Conservation (phyloP, 371 early-diverging fungal species). For the Lichtheimia corymbifera region DNA sequence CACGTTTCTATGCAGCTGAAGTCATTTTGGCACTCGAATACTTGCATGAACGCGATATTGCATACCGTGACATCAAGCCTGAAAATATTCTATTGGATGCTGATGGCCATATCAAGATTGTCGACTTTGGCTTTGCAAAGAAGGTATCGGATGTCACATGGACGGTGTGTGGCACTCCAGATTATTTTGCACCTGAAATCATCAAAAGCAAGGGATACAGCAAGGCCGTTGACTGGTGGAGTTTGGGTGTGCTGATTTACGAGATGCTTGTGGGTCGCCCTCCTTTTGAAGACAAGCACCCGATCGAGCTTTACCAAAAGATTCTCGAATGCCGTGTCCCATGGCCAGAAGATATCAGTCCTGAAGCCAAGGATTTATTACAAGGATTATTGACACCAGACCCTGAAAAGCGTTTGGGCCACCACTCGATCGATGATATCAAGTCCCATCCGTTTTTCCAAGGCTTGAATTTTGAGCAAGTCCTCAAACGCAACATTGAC, state of each 20-base stretch:
- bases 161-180: slow-evolving; percentile 99
- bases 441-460: slow-evolving; percentile 95
- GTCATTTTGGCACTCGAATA: slow-evolving; percentile 85
- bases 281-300: slow-evolving; percentile 95
- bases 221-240: slow-evolving; percentile 98
- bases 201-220: slow-evolving; percentile 96
- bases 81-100: slow-evolving; percentile 91
- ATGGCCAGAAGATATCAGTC: slow-evolving; percentile 87
- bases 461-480: slow-evolving; percentile 88
- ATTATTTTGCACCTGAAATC: slow-evolving; percentile 92
- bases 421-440: slow-evolving; percentile 81
- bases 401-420: slow-evolving; percentile 5
- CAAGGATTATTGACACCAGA: slow-evolving; percentile 86
- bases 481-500: slow-evolving; percentile 69
- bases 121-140: slow-evolving; percentile 99
- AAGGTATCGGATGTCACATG: slow-evolving; percentile 76
- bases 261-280: slow-evolving; percentile 94
- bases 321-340: slow-evolving; percentile 72
- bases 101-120: slow-evolving; percentile 95
- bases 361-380: slow-evolving; percentile 87
- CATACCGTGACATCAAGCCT: slow-evolving; percentile 96
- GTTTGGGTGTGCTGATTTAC: slow-evolving; percentile 96
- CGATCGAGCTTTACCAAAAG: slow-evolving; percentile 79
- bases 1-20: slow-evolving; percentile 83
- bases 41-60: slow-evolving; percentile 92